These are phyloP conservation scores for Fraxinus xanthoxyloides DNA, from an alignment of 305 asterid genomes.

Conservation along the genomic window DNA sequence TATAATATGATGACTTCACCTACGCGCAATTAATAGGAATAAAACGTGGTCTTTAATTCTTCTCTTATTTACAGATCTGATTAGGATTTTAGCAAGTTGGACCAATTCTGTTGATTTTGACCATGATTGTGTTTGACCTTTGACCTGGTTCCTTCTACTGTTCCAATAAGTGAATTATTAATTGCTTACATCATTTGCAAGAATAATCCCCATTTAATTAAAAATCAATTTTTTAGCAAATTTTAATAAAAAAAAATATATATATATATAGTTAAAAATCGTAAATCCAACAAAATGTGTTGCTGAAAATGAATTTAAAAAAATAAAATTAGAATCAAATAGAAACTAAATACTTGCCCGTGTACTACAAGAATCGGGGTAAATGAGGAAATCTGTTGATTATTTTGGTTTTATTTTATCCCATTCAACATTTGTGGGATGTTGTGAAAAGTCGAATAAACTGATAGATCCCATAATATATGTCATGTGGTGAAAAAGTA, in stretches of 20 bases:
- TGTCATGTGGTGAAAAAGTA: background rate
- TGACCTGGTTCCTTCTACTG: background rate
- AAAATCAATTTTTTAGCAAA: background rate
- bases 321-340: background rate
- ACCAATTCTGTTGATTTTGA: background rate
- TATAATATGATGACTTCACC: background rate
- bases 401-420: background rate
- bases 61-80: background rate
- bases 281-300: too few relatives aligned
- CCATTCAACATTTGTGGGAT: background rate
- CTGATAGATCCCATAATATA: background rate
- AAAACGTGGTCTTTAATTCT: background rate
- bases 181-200: background rate
- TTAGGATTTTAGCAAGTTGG: background rate
- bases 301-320: too few relatives aligned
- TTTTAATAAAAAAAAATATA: background rate
- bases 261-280: too few relatives aligned
- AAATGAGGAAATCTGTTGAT: background rate
- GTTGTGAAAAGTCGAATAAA: background rate
- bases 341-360: background rate
- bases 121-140: background rate
- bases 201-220: background rate
- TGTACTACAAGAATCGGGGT: background rate
- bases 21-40: background rate
- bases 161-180: background rate